A percentile compares a stretch with the other conserved stretches of the same genome.
Evolutionary conservation across 2,329 filamentous ascomycete species (phyloP).

Genomic region (Fusarium foetens): DNA sequence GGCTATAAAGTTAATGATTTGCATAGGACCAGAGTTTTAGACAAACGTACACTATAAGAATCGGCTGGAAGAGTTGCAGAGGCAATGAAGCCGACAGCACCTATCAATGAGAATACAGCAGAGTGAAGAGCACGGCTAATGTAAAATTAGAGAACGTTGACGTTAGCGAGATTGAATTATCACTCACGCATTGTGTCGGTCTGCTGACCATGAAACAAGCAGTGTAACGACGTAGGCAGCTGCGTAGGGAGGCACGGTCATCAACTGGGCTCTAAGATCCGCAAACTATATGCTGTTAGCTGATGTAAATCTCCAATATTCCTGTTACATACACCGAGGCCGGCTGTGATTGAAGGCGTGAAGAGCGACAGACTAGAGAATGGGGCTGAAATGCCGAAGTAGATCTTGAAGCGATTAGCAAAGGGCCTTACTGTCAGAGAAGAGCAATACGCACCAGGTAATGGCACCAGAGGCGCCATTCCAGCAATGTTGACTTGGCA

Average conservation of each 20-base stretch:
- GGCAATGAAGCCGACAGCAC: slow-evolving; percentile 62
- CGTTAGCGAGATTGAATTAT: fast-evolving
- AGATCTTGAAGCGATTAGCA: slow-evolving; percentile 43
- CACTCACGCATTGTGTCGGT: slow-evolving; percentile 61
- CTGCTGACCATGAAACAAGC: slow-evolving; percentile 64
- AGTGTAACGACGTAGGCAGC: slow-evolving; percentile 59
- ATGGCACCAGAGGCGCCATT: slow-evolving; percentile 72
- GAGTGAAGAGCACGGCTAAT: slow-evolving; percentile 52
- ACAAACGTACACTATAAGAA: slow-evolving; percentile 54
- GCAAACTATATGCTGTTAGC: slow-evolving; percentile 17
- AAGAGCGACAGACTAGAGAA: slow-evolving; percentile 69
- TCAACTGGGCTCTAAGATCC: slow-evolving; percentile 63
- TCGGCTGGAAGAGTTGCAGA: slow-evolving; percentile 69
- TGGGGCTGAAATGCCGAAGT: slow-evolving; percentile 60
- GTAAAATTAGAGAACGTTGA: background rate
- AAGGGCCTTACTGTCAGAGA: fast-evolving
- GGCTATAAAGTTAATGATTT: slow-evolving; percentile 29
- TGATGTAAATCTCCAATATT: background rate
- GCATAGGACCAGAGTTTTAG: fast-evolving
- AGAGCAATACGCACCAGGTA: slow-evolving; percentile 55
- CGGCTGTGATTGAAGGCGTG: slow-evolving; percentile 66
- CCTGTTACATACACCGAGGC: slow-evolving; percentile 48
- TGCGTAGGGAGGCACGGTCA: slow-evolving; percentile 71
- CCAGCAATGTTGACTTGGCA: slow-evolving; percentile 72
- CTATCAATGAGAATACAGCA: slow-evolving; percentile 55